Evolutionary conservation across 2,329 filamentous ascomycete species (phyloP).

Genomic region (Chaetomium olivaceum): DNA sequence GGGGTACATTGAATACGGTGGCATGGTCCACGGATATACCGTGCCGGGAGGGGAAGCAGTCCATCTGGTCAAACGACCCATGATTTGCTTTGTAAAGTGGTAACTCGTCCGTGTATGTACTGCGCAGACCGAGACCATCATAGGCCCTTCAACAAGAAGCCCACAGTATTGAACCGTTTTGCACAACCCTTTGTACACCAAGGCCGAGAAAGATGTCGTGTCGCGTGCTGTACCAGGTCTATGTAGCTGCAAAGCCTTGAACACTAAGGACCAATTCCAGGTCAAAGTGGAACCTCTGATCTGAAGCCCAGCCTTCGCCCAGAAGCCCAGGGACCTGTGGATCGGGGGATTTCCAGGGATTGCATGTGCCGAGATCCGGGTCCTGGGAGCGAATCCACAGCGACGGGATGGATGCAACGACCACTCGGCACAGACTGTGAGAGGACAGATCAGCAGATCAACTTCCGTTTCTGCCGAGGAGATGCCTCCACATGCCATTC

Average conservation of each 20-base stretch:
- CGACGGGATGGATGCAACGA: neutral
- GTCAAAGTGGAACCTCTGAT: neutral
- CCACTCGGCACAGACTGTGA: neutral
- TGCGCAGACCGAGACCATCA: neutral
- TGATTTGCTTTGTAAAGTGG: neutral
- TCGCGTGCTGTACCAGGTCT: neutral
- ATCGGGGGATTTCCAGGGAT: neutral
- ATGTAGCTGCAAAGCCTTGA: neutral
- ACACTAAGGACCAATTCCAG: neutral
- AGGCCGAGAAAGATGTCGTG: neutral
- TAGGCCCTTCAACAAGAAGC: neutral
- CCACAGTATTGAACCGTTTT: neutral
- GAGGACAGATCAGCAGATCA: neutral
- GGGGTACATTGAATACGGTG: no score
- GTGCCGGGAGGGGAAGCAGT: neutral
- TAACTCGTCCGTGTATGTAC: neutral
- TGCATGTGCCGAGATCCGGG: constrained; percentile 4
- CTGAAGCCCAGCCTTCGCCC: neutral
- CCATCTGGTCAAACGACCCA: neutral
- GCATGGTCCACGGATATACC: neutral
- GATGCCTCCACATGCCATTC: neutral
- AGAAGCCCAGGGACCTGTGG: neutral
- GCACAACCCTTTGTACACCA: neutral
- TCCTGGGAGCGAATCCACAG: neutral
- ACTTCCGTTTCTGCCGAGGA: neutral